Evolutionary conservation across 257 asterid species (phyloP).

Genomic region (Orobanche coerulescens): DNA sequence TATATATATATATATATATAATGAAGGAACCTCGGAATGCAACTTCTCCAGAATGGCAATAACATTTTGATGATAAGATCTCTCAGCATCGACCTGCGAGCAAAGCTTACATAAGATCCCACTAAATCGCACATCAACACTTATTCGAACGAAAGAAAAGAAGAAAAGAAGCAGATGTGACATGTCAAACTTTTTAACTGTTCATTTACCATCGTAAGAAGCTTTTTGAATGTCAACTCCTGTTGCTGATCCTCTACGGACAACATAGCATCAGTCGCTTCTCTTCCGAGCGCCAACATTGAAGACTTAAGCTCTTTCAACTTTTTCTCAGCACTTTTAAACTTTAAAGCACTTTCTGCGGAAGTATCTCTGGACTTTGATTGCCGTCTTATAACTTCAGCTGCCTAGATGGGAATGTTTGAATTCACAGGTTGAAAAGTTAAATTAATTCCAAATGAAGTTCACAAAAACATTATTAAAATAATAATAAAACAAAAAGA

Average conservation of each 20-base stretch:
- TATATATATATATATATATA: background rate
- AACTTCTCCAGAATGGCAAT: slow-evolving; percentile 77
- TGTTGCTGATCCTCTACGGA: slow-evolving; percentile 87
- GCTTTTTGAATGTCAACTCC: slow-evolving; percentile 66
- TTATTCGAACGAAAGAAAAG: background rate
- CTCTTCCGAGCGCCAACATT: slow-evolving; percentile 75
- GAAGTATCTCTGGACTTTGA: slow-evolving; percentile 80
- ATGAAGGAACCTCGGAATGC: slow-evolving; percentile 53
- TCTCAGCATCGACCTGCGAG: slow-evolving; percentile 82
- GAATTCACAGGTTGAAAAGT: slow-evolving; percentile 11
- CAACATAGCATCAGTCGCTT: slow-evolving; percentile 84
- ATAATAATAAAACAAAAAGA: background rate
- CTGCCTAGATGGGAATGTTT: slow-evolving; percentile 43
- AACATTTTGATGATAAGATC: slow-evolving; percentile 71
- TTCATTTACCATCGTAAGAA: slow-evolving; percentile 77
- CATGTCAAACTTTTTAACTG: no score
- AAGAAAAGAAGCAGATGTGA: slow-evolving; percentile 1
- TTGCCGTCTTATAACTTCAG: slow-evolving; percentile 79
- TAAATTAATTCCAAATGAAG: slow-evolving; percentile 1
- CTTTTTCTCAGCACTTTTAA: slow-evolving; percentile 68
- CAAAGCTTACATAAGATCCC: slow-evolving; percentile 22
- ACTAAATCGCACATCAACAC: background rate
- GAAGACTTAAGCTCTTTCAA: slow-evolving; percentile 70
- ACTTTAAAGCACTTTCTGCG: slow-evolving; percentile 57
- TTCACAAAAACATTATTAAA: background rate